phyloP scores from a whole-genome alignment of 1,284 basidiomycete genomes.

The Papiliotrema laurentii region DNA sequence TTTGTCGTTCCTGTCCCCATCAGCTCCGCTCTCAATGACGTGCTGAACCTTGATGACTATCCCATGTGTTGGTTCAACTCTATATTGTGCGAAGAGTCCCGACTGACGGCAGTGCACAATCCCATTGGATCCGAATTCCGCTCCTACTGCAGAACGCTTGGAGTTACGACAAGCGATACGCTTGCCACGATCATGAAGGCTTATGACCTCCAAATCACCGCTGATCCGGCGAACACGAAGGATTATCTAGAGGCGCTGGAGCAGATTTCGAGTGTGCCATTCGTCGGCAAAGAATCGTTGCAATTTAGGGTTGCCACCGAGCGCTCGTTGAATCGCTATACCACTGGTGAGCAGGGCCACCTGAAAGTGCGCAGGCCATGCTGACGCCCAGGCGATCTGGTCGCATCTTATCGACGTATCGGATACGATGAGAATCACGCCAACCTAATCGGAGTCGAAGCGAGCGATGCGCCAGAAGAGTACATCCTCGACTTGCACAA shows the following conservation, averaged over 20 bases:
- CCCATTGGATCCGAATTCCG: background rate
- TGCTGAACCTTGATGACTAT: slow-evolving; percentile 10
- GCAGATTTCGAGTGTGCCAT: slow-evolving; percentile 15
- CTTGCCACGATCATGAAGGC: slow-evolving; percentile 24
- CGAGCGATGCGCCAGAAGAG: slow-evolving; percentile 30
- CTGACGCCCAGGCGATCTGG: slow-evolving; percentile 29
- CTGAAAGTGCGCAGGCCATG: background rate
- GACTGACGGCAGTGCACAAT: background rate
- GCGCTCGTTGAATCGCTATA: slow-evolving; percentile 31
- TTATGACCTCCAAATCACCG: slow-evolving; percentile 34
- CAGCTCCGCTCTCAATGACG: too few species aligned
- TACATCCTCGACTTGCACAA: slow-evolving; percentile 34
- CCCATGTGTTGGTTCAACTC: slow-evolving; percentile 10
- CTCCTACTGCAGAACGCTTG: slow-evolving; percentile 16
- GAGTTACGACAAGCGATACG: slow-evolving; percentile 21
- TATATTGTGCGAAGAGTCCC: background rate
- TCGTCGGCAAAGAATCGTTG: slow-evolving; percentile 21
- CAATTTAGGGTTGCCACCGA: slow-evolving; percentile 34
- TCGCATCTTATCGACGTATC: slow-evolving; percentile 28
- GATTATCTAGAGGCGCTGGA: slow-evolving; percentile 33
- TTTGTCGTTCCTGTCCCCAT: too few species aligned
- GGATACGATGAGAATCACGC: slow-evolving; percentile 24
- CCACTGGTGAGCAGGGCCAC: slow-evolving; percentile 16
- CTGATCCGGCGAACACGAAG: slow-evolving; percentile 12
- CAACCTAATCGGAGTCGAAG: slow-evolving; percentile 17